Percentiles rank a stretch among this genome's conserved stretches.
Evolutionary conservation across 1,284 basidiomycete species (phyloP).

Genomic region (Ceratorhiza oryzae-sativae): DNA sequence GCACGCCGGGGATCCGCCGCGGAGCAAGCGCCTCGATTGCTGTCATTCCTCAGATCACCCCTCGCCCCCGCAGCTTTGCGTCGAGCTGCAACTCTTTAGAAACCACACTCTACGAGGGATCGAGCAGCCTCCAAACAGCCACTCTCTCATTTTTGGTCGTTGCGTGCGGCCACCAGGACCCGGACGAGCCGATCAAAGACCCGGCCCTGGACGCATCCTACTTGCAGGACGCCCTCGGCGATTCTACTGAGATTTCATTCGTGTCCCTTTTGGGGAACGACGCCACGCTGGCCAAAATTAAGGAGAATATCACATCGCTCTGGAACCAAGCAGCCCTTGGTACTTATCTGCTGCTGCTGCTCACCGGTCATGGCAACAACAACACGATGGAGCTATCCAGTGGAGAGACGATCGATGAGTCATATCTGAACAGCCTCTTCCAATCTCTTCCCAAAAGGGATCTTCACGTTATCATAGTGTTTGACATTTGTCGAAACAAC

Average conservation of each 20-base stretch:
- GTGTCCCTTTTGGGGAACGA: background rate
- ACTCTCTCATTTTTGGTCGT: background rate
- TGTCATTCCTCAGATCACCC: too few species aligned
- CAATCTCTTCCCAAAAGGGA: background rate
- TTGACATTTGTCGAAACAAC: conserved; percentile 22
- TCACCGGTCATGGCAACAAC: conserved; percentile 14
- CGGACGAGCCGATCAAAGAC: background rate
- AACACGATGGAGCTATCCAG: conserved; percentile 8
- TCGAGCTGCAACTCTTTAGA: too few species aligned
- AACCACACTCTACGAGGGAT: too few species aligned
- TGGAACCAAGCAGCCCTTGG: background rate
- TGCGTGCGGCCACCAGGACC: too few species aligned
- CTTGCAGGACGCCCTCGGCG: background rate
- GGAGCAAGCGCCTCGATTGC: too few species aligned
- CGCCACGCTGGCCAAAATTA: background rate
- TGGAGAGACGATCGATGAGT: background rate
- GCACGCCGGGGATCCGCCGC: too few species aligned
- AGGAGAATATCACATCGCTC: background rate
- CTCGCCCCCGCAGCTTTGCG: too few species aligned
- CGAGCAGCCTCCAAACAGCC: background rate
- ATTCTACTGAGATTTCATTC: background rate
- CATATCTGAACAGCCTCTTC: background rate
- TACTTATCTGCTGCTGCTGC: background rate
- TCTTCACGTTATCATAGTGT: background rate
- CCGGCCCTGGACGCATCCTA: background rate